phyloP scores from a whole-genome alignment of 176 grass and related monocot species.

The Oryza nivara region DNA sequence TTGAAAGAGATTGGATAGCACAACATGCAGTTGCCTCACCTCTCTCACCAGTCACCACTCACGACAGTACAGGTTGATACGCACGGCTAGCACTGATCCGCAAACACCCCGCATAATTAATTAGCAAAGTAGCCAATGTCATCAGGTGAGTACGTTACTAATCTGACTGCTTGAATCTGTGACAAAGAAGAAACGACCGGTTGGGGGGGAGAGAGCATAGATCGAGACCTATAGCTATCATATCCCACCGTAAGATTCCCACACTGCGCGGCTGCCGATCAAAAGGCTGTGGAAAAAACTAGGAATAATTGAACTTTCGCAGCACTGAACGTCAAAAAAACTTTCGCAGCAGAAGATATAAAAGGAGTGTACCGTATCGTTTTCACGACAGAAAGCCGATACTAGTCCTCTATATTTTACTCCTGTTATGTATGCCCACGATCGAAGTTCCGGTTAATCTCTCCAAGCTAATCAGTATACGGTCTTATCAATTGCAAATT shows the following conservation, averaged over 20 bases:
- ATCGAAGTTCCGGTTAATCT: too few relatives aligned
- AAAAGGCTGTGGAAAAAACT: not conserved
- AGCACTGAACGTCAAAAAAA: not conserved
- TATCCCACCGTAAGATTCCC: not conserved
- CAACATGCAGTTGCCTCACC: not conserved
- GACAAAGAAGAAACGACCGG: not conserved
- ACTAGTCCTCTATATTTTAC: not conserved
- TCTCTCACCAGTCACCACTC: not conserved
- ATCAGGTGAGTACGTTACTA: not conserved
- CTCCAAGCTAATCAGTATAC: too few relatives aligned
- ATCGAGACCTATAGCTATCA: too few relatives aligned
- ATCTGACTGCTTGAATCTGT: not conserved
- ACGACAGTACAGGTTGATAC: constrained; percentile 1
- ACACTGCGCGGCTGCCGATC: not conserved
- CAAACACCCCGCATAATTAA: not conserved
- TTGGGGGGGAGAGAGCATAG: not conserved
- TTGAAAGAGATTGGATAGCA: constrained; percentile 22
- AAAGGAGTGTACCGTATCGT: not conserved
- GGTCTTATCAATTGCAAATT: not conserved
- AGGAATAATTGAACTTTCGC: not conserved
- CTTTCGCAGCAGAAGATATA: not conserved
- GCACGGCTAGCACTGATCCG: not conserved
- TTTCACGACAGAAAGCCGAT: not conserved
- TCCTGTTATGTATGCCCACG: not conserved
- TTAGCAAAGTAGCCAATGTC: not conserved